Conservation (phyloP, 495 filamentous ascomycete genomes). For the Rusavskia elegans region DNA sequence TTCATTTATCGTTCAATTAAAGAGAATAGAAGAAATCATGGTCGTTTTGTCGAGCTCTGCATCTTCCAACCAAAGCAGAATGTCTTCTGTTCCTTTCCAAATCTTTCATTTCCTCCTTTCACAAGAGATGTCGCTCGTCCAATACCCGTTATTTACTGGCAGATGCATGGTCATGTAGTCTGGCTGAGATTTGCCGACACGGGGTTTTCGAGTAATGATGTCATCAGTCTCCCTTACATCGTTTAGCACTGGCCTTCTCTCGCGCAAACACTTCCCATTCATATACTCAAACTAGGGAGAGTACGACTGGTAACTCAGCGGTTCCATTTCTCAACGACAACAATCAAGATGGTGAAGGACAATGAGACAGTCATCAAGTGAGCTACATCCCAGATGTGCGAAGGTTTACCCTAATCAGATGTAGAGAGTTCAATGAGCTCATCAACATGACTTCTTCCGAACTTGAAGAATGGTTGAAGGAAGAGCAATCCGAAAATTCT, state of each 20-base stretch:
- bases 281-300: no score
- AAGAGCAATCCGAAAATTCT: constrained; percentile 33
- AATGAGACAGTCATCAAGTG: constrained; percentile 40
- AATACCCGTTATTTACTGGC: no score
- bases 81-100: no score
- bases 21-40: no score
- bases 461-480: constrained; percentile 43
- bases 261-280: neutral
- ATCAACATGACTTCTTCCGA: constrained; percentile 51
- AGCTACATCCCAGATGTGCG: constrained; percentile 2
- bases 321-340: neutral
- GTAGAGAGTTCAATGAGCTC: constrained; percentile 49
- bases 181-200: no score
- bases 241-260: neutral
- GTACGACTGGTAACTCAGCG: no score
- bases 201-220: neutral
- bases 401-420: constrained; percentile 14
- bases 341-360: constrained; percentile 39
- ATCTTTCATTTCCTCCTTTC: no score
- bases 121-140: no score
- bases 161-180: no score
- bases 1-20: no score
- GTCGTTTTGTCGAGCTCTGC: no score
- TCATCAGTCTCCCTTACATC: neutral
- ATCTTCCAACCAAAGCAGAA: no score